Base-by-base conservation (phyloP, 306 rosid species). In the Alnus glutinosa region DNA sequence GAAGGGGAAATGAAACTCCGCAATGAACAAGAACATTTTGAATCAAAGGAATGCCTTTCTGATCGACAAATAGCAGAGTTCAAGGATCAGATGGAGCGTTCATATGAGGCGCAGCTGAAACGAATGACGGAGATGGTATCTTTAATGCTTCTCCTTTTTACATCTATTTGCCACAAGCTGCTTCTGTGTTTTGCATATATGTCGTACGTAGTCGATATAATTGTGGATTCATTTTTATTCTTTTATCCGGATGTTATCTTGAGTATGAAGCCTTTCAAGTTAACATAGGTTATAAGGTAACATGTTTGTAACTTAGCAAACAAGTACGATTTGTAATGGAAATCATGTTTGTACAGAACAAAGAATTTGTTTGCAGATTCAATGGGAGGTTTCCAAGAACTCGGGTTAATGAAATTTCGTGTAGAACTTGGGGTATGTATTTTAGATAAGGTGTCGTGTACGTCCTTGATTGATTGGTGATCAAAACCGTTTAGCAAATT, bases 111-210 rank as follows among this genome's bases (percentile, higher is more conserved):
- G 11, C 97, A 94, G 83, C 91, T 94, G n/a, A 83, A 86, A 66
- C 90, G 91, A 82, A 89, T 94, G 81, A 87, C 93, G 62, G 97
- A 88, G 84, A 90, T 90, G 97, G 98, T 94, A 87, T 71, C 71
- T 73, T 77, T 51, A 30, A 69, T 81, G 7, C 77, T 32, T 18
- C 5, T 36, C 77, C 15, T 48, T 78, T 64, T 49, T 74, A 39
- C 51, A 28, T 57, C 51, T 76, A 36, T 58, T 51, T 57, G 71
- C 74, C 36, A n/a, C 11, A n/a, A n/a, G n/a, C 23, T 44, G 77
- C 70, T 6, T 71, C 16, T 34, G 46, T 66, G 61, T 71, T 55
- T n/a, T n/a, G n/a, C n/a, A n/a, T 79, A 47, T 32, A 4, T 52
- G 11, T 10, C 18, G 42, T 28, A 3, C n/a, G 39, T 37, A 0